A percentile compares a stretch with the other conserved stretches of the same genome.
phyloP scores from a whole-genome alignment of 495 filamentous ascomycete species.

The Aspergillus leporis region DNA sequence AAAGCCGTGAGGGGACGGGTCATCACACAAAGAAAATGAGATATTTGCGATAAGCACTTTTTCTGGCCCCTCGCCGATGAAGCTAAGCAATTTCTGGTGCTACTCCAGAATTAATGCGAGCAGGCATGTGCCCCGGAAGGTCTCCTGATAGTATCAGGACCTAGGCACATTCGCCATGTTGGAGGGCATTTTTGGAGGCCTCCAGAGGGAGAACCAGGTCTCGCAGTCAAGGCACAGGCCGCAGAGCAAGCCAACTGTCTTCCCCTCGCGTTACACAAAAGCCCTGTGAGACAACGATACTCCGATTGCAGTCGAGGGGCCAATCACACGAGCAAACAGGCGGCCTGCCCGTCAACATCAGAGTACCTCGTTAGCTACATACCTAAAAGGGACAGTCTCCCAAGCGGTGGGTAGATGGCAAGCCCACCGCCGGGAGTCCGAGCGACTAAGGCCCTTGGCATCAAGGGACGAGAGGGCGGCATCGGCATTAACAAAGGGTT shows the following conservation, averaged over 20 bases:
- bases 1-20: not conserved
- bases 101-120: conserved; percentile 7
- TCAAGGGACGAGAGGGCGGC: conserved; percentile 3
- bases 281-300: conserved; percentile 11
- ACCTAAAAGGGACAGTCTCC: not conserved
- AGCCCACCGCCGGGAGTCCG: conserved; percentile 11
- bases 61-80: not conserved
- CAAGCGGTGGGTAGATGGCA: not conserved
- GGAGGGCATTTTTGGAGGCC: not conserved
- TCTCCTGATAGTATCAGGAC: conserved; percentile 17
- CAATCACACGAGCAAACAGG: not conserved
- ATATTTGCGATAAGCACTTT: conserved; percentile 17
- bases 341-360: conserved; percentile 2
- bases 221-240: conserved; percentile 7
- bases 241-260: conserved; percentile 2
- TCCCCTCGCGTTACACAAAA: conserved; percentile 9
- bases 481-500: not conserved
- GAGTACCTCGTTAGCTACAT: not conserved
- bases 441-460: not conserved
- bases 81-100: conserved; percentile 10
- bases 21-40: conserved; percentile 9
- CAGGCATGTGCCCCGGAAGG: conserved; percentile 14
- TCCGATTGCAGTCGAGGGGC: not conserved
- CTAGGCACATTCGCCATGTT: conserved; percentile 1
- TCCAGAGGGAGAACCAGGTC: conserved; percentile 5